These are phyloP conservation scores for Amylocystis lapponica DNA, from an alignment of 768 basidiomycete genomes.

Conservation along the genomic window DNA sequence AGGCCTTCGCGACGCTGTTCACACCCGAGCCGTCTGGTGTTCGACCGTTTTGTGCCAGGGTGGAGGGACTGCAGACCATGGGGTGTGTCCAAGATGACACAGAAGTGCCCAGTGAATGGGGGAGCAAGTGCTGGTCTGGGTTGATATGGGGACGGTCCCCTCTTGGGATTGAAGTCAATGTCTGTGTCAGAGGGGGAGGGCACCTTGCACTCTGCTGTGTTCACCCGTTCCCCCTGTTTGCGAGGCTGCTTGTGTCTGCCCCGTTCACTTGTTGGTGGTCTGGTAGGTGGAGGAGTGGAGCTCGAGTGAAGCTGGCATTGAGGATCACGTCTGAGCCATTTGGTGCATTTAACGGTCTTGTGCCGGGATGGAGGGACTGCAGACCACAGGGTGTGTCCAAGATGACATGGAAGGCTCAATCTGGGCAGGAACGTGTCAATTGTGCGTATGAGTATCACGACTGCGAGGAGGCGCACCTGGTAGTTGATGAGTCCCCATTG, in stretches of 20 bases:
- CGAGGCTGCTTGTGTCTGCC: no score
- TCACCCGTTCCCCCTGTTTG: no score
- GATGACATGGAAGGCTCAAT: constrained; percentile 96
- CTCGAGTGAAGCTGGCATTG: constrained; percentile 69
- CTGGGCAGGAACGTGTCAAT: constrained; percentile 34
- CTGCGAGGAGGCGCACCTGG: constrained; percentile 53
- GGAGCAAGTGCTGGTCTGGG: constrained; percentile 91
- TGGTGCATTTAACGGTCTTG: constrained; percentile 47
- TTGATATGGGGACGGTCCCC: no score
- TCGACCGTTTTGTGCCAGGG: constrained; percentile 63
- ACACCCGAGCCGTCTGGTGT: constrained; percentile 36
- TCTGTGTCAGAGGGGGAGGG: no score
- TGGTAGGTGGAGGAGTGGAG: constrained; percentile 85
- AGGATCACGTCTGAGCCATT: constrained; percentile 37
- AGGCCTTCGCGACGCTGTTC: constrained; percentile 41
- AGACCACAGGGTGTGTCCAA: constrained; percentile 95
- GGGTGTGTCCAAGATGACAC: constrained; percentile 94
- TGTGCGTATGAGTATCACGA: neutral
- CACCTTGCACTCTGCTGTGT: no score
- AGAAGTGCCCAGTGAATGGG: constrained; percentile 98
- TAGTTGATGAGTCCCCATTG: constrained; percentile 99
- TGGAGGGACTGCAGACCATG: constrained; percentile 93
- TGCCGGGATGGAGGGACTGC: constrained; percentile 86
- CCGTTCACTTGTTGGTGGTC: constrained; percentile 81
- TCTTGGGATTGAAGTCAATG: no score